A percentile compares a stretch with the other conserved stretches of the same genome.
Evolutionary conservation across 2,329 filamentous ascomycete species (phyloP).

Genomic region (Paecilomyces fulvus): DNA sequence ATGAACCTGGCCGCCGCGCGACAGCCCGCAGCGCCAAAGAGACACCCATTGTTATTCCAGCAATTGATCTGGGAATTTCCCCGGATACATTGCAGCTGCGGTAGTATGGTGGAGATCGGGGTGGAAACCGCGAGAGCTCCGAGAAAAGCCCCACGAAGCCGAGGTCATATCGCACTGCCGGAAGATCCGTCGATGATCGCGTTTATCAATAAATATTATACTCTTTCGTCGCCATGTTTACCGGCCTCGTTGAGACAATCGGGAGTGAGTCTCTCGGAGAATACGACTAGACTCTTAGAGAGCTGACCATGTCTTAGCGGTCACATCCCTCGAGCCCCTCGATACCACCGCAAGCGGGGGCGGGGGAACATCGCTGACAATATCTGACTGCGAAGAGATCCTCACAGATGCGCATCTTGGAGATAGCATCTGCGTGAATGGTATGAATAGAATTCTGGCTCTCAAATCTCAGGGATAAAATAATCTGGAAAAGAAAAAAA

Average conservation of each 20-base stretch:
- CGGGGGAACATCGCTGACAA: constrained; percentile 83
- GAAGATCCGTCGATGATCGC: background rate
- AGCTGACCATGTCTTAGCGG: constrained; percentile 49
- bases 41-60: constrained; percentile 15
- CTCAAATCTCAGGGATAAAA: background rate
- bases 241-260: constrained; percentile 84
- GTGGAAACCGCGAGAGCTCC: background rate
- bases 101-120: background rate
- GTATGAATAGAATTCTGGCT: constrained; percentile 28
- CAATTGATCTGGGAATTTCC: background rate
- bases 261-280: constrained; percentile 59
- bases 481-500: background rate
- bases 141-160: constrained; percentile 12
- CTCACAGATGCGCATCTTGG: constrained; percentile 77
- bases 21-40: constrained; percentile 16
- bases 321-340: constrained; percentile 70
- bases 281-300: constrained; percentile 7
- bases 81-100: background rate
- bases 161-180: constrained; percentile 4
- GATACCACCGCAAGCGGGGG: constrained; percentile 62
- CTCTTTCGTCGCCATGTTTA: constrained; percentile 63
- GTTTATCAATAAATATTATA: constrained; percentile 4
- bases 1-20: constrained; percentile 14
- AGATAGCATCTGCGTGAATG: constrained; percentile 92
- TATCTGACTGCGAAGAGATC: constrained; percentile 66